Percentiles rank a stretch among this genome's conserved stretches.
These are phyloP conservation scores for Mycosphaerelloides madeirae DNA, from an alignment of 2,329 filamentous ascomycete species.

Conservation along the genomic window DNA sequence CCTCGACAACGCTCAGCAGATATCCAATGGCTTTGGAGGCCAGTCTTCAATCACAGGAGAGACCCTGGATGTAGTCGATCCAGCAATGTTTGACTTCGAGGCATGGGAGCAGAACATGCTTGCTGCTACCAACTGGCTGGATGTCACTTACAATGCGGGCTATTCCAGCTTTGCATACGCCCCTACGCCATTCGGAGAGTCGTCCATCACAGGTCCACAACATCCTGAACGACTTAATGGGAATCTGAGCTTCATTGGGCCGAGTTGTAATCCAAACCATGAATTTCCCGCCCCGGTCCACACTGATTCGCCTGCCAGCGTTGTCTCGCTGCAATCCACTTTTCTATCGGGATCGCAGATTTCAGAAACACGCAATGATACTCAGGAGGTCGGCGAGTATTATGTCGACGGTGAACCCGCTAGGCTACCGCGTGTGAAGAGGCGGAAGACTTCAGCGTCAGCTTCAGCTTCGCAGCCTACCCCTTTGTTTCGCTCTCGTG, in stretches of 20 bases:
- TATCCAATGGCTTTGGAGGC: too few species aligned
- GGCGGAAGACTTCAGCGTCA: conserved; percentile 12
- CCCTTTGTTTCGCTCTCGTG: background rate
- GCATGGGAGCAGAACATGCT: conserved; percentile 19
- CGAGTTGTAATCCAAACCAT: background rate
- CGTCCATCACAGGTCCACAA: background rate
- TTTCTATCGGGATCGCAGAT: conserved; percentile 8
- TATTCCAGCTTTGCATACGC: conserved; percentile 4
- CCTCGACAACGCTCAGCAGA: too few species aligned
- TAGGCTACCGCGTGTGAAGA: conserved; percentile 19
- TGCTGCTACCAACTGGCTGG: conserved; percentile 21
- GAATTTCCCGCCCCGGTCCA: conserved; percentile 1
- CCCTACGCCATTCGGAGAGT: background rate
- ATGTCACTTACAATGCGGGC: conserved; percentile 5
- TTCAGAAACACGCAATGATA: background rate
- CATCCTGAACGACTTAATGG: too few species aligned
- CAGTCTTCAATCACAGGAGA: too few species aligned
- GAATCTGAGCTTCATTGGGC: too few species aligned
- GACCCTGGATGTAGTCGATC: too few species aligned
- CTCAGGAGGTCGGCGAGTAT: conserved; percentile 17
- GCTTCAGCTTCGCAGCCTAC: background rate
- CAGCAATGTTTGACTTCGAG: conserved; percentile 7
- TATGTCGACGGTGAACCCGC: conserved; percentile 26
- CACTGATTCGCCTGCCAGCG: conserved; percentile 9
- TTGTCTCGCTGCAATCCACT: conserved; percentile 9